A percentile compares a stretch with the other conserved stretches of the same genome.
Conservation (phyloP, 257 asterid species). For the Forsythia viridissima region DNA sequence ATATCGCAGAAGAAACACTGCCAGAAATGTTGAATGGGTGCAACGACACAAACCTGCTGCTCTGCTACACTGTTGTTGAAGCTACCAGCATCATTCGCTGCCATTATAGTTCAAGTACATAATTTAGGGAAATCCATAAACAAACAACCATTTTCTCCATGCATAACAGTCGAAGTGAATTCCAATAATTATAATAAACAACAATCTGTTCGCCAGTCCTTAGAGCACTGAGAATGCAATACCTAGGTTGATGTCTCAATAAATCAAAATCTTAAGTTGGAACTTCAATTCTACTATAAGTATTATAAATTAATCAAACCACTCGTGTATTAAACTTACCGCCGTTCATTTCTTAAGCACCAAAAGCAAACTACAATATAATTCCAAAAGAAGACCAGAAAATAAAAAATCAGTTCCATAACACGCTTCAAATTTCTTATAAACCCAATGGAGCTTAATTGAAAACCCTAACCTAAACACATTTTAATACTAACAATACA, state of each 20-base stretch:
- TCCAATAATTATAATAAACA: not conserved
- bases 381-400: not conserved
- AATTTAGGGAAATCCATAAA: conserved; percentile 3
- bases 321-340: not conserved
- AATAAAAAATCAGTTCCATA: not conserved
- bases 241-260: not conserved
- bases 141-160: not conserved
- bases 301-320: not conserved
- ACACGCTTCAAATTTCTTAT: not conserved
- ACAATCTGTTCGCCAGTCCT: not conserved
- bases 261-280: not conserved
- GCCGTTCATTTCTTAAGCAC: not conserved
- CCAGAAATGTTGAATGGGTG: conserved; percentile 19
- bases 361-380: not conserved
- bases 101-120: conserved; percentile 31
- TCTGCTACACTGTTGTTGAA: conserved; percentile 95
- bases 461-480: not conserved
- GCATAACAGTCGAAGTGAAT: not conserved
- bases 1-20: not conserved
- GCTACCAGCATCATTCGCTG: conserved; percentile 95
- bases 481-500: not conserved
- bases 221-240: not conserved
- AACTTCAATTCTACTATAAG: not conserved
- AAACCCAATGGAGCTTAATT: not conserved
- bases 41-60: conserved; percentile 74